Conservation (phyloP, 495 filamentous ascomycete genomes). For the Penicillium waksmanii region DNA sequence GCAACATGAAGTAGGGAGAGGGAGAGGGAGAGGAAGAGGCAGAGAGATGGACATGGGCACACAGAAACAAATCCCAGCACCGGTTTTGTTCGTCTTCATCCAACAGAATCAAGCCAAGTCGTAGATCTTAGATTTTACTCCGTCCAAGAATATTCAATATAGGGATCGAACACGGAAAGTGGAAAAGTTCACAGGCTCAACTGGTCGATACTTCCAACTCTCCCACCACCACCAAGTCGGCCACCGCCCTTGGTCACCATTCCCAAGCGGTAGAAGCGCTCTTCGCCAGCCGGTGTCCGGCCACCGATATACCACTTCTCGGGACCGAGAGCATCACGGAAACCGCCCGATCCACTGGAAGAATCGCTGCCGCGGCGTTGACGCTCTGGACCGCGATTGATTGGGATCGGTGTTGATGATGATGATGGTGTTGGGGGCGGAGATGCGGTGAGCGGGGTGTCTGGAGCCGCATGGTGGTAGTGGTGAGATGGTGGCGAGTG, state of each 20-base stretch:
- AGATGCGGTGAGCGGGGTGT: constrained; percentile 17
- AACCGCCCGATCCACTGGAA: constrained; percentile 75
- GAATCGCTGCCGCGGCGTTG: constrained; percentile 68
- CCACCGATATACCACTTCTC: constrained; percentile 94
- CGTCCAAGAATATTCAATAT: neutral
- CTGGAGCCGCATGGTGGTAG: constrained; percentile 25
- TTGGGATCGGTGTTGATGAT: constrained; percentile 42
- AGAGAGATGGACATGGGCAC: no score
- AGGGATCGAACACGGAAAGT: neutral
- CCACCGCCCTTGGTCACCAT: constrained; percentile 59
- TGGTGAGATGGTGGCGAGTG: constrained; percentile 22
- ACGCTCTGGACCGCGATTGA: constrained; percentile 40
- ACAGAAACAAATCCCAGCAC: no score
- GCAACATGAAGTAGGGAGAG: neutral
- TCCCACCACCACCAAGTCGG: constrained; percentile 55
- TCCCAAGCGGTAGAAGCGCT: constrained; percentile 78
- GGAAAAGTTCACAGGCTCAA: constrained; percentile 60
- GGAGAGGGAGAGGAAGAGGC: no score
- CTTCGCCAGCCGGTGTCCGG: constrained; percentile 80
- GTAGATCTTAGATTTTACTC: neutral
- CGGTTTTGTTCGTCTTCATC: no score
- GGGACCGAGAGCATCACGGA: constrained; percentile 71
- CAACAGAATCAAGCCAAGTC: neutral
- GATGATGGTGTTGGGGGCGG: constrained; percentile 32
- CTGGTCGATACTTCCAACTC: constrained; percentile 64